Percentiles rank a stretch among this genome's conserved stretches.
These are phyloP conservation scores for Alopecurus myosuroides DNA, from an alignment of 176 grass and related monocot genomes.

Conservation along the genomic window DNA sequence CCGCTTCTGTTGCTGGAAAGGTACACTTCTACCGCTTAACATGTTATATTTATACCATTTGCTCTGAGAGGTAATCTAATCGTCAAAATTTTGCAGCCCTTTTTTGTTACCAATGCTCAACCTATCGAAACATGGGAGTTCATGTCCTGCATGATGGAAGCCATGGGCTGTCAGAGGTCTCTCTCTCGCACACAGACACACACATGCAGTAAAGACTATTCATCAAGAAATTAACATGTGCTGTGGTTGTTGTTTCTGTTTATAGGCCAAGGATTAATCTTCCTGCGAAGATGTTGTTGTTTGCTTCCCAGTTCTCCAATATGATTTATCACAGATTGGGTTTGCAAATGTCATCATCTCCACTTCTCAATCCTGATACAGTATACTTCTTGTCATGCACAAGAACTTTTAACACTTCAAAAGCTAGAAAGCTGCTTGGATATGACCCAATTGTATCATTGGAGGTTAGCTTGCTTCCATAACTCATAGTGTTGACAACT, in stretches of 20 bases:
- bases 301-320: constrained; percentile 34
- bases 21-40: constrained; percentile 26
- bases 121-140: constrained; percentile 85
- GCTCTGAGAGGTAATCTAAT: constrained; percentile 6
- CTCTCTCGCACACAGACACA: background rate
- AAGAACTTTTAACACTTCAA: constrained; percentile 80
- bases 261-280: constrained; percentile 73
- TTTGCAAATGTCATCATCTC: constrained; percentile 34
- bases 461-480: constrained; percentile 54
- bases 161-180: constrained; percentile 82
- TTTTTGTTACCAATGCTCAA: constrained; percentile 86
- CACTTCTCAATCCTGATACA: constrained; percentile 41
- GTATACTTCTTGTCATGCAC: constrained; percentile 62
- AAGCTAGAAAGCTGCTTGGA: constrained; percentile 61
- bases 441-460: constrained; percentile 71
- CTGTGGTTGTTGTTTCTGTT: constrained; percentile 29
- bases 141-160: constrained; percentile 72
- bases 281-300: constrained; percentile 55
- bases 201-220: background rate
- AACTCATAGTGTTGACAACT: background rate
- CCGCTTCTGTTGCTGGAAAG: constrained; percentile 57
- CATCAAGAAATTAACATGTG: constrained; percentile 31
- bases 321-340: constrained; percentile 40
- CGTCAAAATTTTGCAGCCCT: constrained; percentile 47
- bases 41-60: background rate